Base-by-base conservation (phyloP, 2,329 filamentous ascomycete species). In the Aaosphaeria pasadenensis region DNA sequence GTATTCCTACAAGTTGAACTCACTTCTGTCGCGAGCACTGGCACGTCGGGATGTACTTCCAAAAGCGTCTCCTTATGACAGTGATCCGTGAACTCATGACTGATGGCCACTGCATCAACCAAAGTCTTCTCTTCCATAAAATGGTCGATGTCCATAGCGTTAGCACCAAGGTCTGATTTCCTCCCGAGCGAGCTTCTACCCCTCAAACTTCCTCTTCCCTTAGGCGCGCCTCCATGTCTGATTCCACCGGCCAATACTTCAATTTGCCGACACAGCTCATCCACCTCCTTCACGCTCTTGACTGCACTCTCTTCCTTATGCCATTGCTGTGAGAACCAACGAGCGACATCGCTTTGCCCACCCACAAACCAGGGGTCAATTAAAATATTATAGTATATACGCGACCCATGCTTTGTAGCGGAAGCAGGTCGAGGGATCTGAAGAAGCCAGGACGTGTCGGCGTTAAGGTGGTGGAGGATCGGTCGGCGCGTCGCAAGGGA, bases 21-120 rank as follows among this genome's bases (percentile, higher is more conserved):
- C 46, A 73, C 72, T 54, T 70, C 74, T 2, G 80, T 78, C 9
- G 83, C 83, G 49, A 86, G 79, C 1, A 87, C 73, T 0, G 83
- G 82, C 4, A 83, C 79, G 39, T 73, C 63, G 1, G 57, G 54
- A 5, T 79, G 71, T 4, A 87, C 65, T 55, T 85, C 77, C 39
- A 77, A 62, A 29, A 87, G 69, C 11, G 84, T 87, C 3, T 78
- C 74, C 50, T 42, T 45, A 32, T 87, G 83, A 64, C 83, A 86
- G 60, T 86, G 85, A 58, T 87, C 84, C 1, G 84, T 86, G 55
- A 87, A 87, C 61, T 87, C 84, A 59, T 87, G 84, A 11, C 76
- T 81, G 31, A 87, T 73, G 30, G 75, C 74, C 2, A 87, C 81
- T 2, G 71, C 78, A 60, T 87, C 84, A 30, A 87, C 77, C 40